Base-by-base conservation (phyloP, 2,329 filamentous ascomycete genomes). In the Xylaria polymorpha region DNA sequence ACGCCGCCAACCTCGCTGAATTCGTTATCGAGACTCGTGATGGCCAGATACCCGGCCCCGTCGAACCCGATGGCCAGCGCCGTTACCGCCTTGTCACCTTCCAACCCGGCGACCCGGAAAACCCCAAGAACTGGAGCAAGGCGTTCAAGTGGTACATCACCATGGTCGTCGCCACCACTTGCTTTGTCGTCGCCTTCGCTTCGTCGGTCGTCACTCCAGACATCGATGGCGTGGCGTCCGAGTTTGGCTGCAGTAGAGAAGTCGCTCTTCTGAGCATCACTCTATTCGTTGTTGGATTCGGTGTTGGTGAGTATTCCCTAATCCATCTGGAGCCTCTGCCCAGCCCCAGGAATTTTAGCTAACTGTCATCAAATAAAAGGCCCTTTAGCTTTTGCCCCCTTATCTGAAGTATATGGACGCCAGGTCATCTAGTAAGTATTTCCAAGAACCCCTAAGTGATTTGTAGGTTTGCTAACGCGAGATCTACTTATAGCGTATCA, bases 61-160 rank as follows among this genome's bases (percentile, higher is more conserved):
- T 74, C 18, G 76, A 78, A 59, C 74, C 75, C 7, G 73, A 76
- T 25, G 71, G 74, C 22, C 58, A 74, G 20, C 64, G 61, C n/a
- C 77, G 75, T 14, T 86, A 86, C 78, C 82, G 82, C 72, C 82
- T 92, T 10, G 90, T 92, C 41, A 92, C 90, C 0, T 97, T 96
- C 77, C 87, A 85, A 4, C 85, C 90, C 2, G 83, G 89, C 67
- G 93, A 96, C 77, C 87, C 88, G 0, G 91, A 90, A 72, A 95
- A 95, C 76, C 93, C 93, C 0, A 95, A 95, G 85, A 96, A 95
- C 80, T 96, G 92, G 92, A 88, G 86, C 66, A 94, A 93, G 79
- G 83, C 81, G 0, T 91, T 84, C 79, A 96, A 94, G 81, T 95
- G 93, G 92, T 93, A 91, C 76, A 91, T 88, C 77, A 97, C 94